A percentile compares a stretch with the other conserved stretches of the same genome.
These are phyloP conservation scores for Boletus tomentosulus DNA, from an alignment of 768 basidiomycete genomes.

Conservation along the genomic window DNA sequence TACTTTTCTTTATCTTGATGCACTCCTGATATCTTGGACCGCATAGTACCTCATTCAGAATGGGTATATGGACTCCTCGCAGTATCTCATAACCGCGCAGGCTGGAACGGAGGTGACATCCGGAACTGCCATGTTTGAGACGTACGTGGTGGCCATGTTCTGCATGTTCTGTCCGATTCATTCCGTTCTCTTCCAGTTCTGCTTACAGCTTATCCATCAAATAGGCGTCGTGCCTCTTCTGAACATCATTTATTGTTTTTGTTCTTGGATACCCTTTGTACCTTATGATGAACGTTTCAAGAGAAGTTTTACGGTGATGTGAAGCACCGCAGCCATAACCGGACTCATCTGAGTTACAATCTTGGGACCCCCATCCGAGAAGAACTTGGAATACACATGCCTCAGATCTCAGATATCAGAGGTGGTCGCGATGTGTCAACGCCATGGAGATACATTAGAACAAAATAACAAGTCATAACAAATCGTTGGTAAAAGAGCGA, in stretches of 20 bases:
- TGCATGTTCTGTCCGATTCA: background rate
- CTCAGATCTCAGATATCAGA: background rate
- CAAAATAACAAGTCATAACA: slow-evolving; percentile 19
- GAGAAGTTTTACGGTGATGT: background rate
- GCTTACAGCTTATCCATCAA: slow-evolving; percentile 45
- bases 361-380: background rate
- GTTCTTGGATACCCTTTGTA: background rate
- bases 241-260: background rate
- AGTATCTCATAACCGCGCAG: slow-evolving; percentile 57
- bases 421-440: background rate
- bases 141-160: slow-evolving; percentile 36
- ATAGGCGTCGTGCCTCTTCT: slow-evolving; percentile 19
- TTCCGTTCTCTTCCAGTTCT: slow-evolving; percentile 29
- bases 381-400: background rate
- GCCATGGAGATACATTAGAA: slow-evolving; percentile 23
- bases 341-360: background rate
- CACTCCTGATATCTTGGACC: background rate
- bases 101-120: slow-evolving; percentile 61
- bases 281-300: background rate
- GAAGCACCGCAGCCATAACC: background rate
- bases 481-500: slow-evolving; percentile 20
- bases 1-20: background rate
- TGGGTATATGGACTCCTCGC: slow-evolving; percentile 43
- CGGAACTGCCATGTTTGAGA: slow-evolving; percentile 50
- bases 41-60: slow-evolving; percentile 52